Conservation (phyloP, 2,329 filamentous ascomycete species). For the Fusarium keratoplasticum region DNA sequence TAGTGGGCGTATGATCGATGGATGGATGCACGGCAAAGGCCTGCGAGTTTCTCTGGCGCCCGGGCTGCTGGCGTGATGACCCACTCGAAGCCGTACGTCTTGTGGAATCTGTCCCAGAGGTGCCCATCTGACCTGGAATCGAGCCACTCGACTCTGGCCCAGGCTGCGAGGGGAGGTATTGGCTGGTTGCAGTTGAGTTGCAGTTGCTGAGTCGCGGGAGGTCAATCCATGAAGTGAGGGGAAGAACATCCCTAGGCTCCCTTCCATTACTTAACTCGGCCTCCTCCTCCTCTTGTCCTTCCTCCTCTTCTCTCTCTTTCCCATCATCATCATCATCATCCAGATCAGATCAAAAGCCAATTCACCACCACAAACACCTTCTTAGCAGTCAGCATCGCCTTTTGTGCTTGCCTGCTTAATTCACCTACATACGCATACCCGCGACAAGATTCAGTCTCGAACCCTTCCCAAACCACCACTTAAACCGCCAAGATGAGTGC, state of each 20-base stretch:
- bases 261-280: constrained; percentile 40
- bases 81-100: not conserved
- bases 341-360: constrained; percentile 37
- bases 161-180: constrained; percentile 17
- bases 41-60: not conserved
- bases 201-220: constrained; percentile 23
- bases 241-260: constrained; percentile 28
- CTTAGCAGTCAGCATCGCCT: constrained; percentile 26
- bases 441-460: constrained; percentile 31
- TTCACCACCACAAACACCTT: constrained; percentile 28
- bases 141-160: constrained; percentile 31
- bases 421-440: constrained; percentile 20
- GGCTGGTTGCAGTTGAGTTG: constrained; percentile 25
- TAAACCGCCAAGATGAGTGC: constrained; percentile 64
- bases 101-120: constrained; percentile 1
- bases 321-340: constrained; percentile 38
- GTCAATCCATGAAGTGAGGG: constrained; percentile 39
- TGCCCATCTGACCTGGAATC: constrained; percentile 32
- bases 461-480: constrained; percentile 37
- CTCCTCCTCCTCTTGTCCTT: constrained; percentile 36
- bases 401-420: constrained; percentile 29
- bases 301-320: constrained; percentile 39
- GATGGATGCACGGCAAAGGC: not conserved
- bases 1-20: not conserved
- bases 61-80: not conserved